Percentiles rank a stretch among this genome's conserved stretches.
phyloP scores from a whole-genome alignment of 2,329 filamentous ascomycete species.

The Blastomyces parvus region DNA sequence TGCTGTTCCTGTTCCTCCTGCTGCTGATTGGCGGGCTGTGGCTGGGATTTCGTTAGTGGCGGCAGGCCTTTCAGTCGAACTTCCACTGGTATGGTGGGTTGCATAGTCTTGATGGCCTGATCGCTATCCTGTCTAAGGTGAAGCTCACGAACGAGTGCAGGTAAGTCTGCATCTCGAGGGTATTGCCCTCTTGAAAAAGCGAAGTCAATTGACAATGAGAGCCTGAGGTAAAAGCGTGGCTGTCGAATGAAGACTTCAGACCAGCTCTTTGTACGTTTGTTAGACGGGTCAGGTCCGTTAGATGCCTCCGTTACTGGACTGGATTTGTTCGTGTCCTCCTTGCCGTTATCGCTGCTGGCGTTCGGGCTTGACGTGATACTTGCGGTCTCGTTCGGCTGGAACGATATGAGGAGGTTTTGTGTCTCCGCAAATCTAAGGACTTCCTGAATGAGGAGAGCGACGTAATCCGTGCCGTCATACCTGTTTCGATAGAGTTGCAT shows the following conservation, averaged over 20 bases:
- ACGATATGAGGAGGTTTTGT: constrained; percentile 4
- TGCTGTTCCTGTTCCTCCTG: not conserved
- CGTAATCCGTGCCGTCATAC: constrained; percentile 40
- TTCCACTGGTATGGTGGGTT: not conserved
- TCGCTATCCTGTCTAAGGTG: not conserved
- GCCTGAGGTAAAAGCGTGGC: constrained; percentile 12
- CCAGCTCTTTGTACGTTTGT: constrained; percentile 12
- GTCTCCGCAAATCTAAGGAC: constrained; percentile 7
- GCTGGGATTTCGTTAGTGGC: not conserved
- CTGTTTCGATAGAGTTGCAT: constrained; percentile 41
- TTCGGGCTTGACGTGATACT: not conserved
- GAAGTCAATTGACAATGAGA: constrained; percentile 14
- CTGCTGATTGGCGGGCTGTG: not conserved
- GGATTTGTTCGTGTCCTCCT: not conserved
- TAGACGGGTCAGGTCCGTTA: not conserved
- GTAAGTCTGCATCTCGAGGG: constrained; percentile 12
- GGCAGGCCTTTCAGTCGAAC: not conserved
- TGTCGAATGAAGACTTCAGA: constrained; percentile 12
- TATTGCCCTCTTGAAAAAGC: constrained; percentile 10
- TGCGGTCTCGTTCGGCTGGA: not conserved
- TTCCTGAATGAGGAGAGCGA: constrained; percentile 18
- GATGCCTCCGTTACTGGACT: not conserved
- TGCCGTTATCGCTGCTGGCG: not conserved
- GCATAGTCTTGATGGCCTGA: not conserved
- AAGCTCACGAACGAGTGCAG: constrained; percentile 11